Percentiles rank a stretch among this genome's conserved stretches.
Evolutionary conservation across 2,329 filamentous ascomycete species (phyloP).

Genomic region (Exophiala dermatitidis): DNA sequence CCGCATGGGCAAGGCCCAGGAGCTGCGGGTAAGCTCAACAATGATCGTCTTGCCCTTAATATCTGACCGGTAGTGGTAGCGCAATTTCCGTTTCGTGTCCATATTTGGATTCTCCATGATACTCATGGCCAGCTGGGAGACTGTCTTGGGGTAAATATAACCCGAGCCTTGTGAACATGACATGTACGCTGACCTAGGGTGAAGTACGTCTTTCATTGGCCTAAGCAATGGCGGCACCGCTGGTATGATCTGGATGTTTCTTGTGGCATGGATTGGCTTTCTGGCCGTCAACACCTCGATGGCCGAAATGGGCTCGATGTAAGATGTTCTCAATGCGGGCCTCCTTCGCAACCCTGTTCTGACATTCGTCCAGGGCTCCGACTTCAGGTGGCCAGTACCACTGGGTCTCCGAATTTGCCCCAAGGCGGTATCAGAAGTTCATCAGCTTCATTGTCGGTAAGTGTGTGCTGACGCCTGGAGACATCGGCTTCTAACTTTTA

Average conservation of each 20-base stretch:
- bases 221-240: constrained; percentile 43
- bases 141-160: constrained; percentile 32
- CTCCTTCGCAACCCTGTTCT: neutral
- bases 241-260: constrained; percentile 48
- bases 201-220: constrained; percentile 20
- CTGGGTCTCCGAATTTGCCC: constrained; percentile 35
- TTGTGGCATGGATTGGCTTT: constrained; percentile 44
- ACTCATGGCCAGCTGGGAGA: constrained; percentile 38
- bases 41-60: neutral
- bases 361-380: constrained; percentile 31
- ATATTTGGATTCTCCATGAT: constrained; percentile 38
- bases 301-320: constrained; percentile 47
- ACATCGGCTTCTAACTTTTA: neutral
- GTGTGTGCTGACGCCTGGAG: neutral
- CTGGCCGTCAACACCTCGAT: constrained; percentile 38
- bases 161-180: neutral
- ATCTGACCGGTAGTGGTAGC: constrained; percentile 26
- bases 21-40: constrained; percentile 28
- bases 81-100: constrained; percentile 37
- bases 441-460: constrained; percentile 31
- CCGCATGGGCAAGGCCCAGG: constrained; percentile 31
- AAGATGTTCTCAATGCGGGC: constrained; percentile 1
- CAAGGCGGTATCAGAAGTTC: constrained; percentile 31
- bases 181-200: constrained; percentile 4
- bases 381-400: constrained; percentile 35